Conservation (phyloP, 306 rosid species). For the Acacia acuminata region DNA sequence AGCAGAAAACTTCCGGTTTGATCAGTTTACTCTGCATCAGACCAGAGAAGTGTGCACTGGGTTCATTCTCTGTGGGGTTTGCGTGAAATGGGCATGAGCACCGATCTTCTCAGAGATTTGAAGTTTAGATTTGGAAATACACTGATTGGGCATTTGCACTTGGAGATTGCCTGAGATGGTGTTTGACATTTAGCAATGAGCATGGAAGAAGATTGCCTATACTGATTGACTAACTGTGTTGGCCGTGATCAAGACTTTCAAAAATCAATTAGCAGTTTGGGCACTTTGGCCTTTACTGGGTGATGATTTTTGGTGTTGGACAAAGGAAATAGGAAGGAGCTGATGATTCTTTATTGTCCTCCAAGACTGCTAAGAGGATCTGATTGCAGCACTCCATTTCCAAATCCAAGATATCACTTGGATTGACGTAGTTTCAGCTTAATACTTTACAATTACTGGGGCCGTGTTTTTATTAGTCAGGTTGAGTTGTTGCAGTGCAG, state of each 20-base stretch:
- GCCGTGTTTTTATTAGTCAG: slow-evolving; percentile 36
- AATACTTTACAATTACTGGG: slow-evolving; percentile 27
- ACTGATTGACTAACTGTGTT: slow-evolving; percentile 37
- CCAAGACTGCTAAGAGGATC: slow-evolving; percentile 40
- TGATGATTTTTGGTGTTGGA: slow-evolving; percentile 48
- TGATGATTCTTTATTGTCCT: slow-evolving; percentile 48
- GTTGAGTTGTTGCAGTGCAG: slow-evolving; percentile 34
- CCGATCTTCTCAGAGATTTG: slow-evolving; percentile 22
- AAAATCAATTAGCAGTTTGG: slow-evolving; percentile 28
- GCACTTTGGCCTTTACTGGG: slow-evolving; percentile 33
- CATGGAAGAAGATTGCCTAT: slow-evolving; percentile 80
- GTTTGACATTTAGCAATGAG: slow-evolving; percentile 40
- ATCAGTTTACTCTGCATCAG: slow-evolving; percentile 25
- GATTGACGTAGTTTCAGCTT: slow-evolving; percentile 48
- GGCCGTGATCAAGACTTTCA: slow-evolving; percentile 46
- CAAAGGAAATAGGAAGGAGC: slow-evolving; percentile 39
- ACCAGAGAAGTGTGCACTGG: slow-evolving; percentile 26
- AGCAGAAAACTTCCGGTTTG: slow-evolving; percentile 24
- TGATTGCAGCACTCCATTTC: slow-evolving; percentile 50
- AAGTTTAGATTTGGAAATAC: slow-evolving; percentile 38
- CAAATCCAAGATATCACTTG: slow-evolving; percentile 46
- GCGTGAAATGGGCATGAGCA: slow-evolving; percentile 41
- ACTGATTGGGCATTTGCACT: slow-evolving; percentile 48
- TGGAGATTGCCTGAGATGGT: slow-evolving; percentile 53
- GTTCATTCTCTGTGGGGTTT: slow-evolving; percentile 26